Percentiles rank a stretch among this genome's conserved stretches.
Conservation (phyloP, 2,329 filamentous ascomycete species). For the Trichoderma koningii region DNA sequence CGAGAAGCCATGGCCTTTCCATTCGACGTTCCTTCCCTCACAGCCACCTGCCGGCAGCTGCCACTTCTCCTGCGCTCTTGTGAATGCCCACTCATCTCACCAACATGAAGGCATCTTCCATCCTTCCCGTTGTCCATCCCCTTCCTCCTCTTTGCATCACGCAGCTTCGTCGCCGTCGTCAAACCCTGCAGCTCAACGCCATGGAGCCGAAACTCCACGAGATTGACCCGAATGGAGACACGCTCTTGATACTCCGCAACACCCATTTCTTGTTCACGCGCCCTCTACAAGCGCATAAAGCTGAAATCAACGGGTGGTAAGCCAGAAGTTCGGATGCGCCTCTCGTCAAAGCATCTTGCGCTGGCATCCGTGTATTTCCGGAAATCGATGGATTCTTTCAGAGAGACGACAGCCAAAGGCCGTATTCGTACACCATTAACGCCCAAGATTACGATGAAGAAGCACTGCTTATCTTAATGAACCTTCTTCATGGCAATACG, state of each 20-base stretch:
- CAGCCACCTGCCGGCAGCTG: too few species aligned
- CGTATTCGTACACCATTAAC: too few species aligned
- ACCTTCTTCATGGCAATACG: constrained; percentile 48
- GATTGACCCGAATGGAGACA: constrained; percentile 16
- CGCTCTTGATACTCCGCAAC: constrained; percentile 15
- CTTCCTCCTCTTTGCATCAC: too few species aligned
- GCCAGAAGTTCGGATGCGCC: constrained; percentile 25
- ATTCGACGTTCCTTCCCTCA: too few species aligned
- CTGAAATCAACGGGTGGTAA: background rate
- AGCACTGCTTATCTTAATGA: constrained; percentile 46
- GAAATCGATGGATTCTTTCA: constrained; percentile 26
- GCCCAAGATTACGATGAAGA: constrained; percentile 35
- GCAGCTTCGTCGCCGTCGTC: too few species aligned
- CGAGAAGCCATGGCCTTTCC: too few species aligned
- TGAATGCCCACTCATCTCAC: too few species aligned
- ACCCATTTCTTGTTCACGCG: background rate
- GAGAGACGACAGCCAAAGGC: background rate
- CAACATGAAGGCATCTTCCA: too few species aligned
- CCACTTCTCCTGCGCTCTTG: too few species aligned
- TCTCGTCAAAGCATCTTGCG: constrained; percentile 43
- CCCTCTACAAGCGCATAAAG: background rate
- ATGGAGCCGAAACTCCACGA: background rate
- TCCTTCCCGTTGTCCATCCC: too few species aligned
- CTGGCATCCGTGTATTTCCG: constrained; percentile 37
- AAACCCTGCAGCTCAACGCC: too few species aligned